Evolutionary conservation across 495 filamentous ascomycete species (phyloP), one percentile per base, ranked within the genome.

Genomic region (Daldinia bambusicola): DNA sequence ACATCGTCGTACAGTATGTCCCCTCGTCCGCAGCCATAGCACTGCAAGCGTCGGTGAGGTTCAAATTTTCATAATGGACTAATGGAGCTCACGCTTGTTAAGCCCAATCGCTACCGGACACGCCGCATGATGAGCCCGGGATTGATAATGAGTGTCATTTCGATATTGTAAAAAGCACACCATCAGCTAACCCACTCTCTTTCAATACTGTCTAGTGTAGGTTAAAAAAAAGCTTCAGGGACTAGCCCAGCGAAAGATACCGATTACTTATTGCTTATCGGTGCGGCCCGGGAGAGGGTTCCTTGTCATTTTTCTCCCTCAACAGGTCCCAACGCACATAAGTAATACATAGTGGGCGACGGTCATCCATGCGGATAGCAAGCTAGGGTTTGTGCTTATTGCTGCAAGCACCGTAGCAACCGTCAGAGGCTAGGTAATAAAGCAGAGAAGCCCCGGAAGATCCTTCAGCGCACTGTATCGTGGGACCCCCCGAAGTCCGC

Each of bases 351-450:
- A 45, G 51, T 53, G 22, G 51, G 55, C 50, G 55, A 67, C 14
- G 65, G 61, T 38, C 8, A 72, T 66, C 70, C 70, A 73, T 69
- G 70, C 34, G 41, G 6, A 66, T 69, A 66, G 41, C 40, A 43
- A 65, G 40, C 70, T 53, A 57, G 70, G 70, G 66, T 73, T 73
- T 40, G 51, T 73, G 66, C 70, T 73, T 63, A 69, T 66, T 38
- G 38, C 52, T 51, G 41, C 56, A 53, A 38, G 50, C 61, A 69
- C 66, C 61, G 59, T 48, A 57, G 70, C 70, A 73, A 73, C 70
- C 34, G 18, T 32, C 52, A 48, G 41, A 32, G 31, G 48, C 40
- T 32, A 62, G 56, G 60, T 26, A 61, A 55, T 52, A 57, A 60
- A 67, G 41, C 37, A 67, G 61, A 63, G 66, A 43, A 52, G 45